Evolutionary conservation across 352 stramenopile species (phyloP).

Genomic region (Pythium aquatile): DNA sequence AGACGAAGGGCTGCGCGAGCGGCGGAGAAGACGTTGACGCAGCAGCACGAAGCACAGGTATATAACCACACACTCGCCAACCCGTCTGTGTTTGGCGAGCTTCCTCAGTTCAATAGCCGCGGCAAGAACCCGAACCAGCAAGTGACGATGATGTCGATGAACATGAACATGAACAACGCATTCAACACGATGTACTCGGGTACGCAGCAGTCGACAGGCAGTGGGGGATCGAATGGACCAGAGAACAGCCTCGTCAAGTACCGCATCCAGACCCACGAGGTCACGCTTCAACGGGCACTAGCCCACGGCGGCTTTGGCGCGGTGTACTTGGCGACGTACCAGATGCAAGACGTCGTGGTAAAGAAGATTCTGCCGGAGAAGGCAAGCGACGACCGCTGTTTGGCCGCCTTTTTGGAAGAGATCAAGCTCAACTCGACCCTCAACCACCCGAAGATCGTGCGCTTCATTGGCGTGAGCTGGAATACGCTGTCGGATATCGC

Average conservation of each 20-base stretch:
- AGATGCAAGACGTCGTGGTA: slow-evolving; percentile 59
- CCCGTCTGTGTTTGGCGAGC: slow-evolving; percentile 55
- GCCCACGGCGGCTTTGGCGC: slow-evolving; percentile 77
- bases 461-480: slow-evolving; percentile 83
- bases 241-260: slow-evolving; percentile 75
- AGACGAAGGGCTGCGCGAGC: slow-evolving; percentile 28
- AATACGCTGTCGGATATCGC: slow-evolving; percentile 84
- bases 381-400: slow-evolving; percentile 63
- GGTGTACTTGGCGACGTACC: slow-evolving; percentile 66
- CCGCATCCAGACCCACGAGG: slow-evolving; percentile 62
- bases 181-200: slow-evolving; percentile 39
- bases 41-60: background rate
- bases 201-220: slow-evolving; percentile 47
- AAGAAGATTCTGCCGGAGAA: slow-evolving; percentile 87
- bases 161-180: slow-evolving; percentile 46
- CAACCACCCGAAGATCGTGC: slow-evolving; percentile 75
- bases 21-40: slow-evolving; percentile 1
- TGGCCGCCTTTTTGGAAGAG: slow-evolving; percentile 76
- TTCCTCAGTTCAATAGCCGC: slow-evolving; percentile 21
- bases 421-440: slow-evolving; percentile 83
- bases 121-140: slow-evolving; percentile 17
- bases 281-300: slow-evolving; percentile 59
- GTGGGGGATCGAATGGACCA: slow-evolving; percentile 30
- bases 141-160: slow-evolving; percentile 24
- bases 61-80: slow-evolving; percentile 27